These are phyloP conservation scores for Deakozyma indianensis DNA, from an alignment of 805 yeast genomes.

Conservation along the genomic window DNA sequence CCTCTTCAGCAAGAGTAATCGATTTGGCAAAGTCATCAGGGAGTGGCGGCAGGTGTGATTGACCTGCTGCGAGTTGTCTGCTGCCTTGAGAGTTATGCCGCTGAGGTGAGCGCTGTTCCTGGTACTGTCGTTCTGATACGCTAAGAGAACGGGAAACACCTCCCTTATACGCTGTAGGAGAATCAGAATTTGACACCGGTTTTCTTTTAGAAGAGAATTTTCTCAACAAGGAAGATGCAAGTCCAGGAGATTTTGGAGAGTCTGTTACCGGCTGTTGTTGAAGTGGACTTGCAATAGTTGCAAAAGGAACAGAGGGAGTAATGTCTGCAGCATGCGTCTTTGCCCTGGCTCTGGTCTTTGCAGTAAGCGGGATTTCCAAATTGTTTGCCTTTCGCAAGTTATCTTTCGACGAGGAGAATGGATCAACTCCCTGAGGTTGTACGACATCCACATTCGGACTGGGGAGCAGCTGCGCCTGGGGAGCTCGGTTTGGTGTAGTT, in stretches of 20 bases:
- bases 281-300: not conserved
- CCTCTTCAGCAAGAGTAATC: not conserved
- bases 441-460: constrained; percentile 1
- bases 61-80: not conserved
- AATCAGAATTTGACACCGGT: not conserved
- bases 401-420: not conserved
- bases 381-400: not conserved
- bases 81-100: not conserved
- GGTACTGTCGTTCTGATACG: not conserved
- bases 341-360: not conserved
- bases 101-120: not conserved
- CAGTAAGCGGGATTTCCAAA: not conserved
- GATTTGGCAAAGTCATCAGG: not conserved
- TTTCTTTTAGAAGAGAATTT: not conserved
- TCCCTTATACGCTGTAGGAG: not conserved
- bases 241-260: not conserved
- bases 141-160: not conserved
- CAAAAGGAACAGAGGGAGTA: not conserved
- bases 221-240: not conserved
- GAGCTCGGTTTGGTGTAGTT: not conserved
- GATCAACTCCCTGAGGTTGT: constrained; percentile 4
- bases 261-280: not conserved
- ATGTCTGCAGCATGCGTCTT: not conserved
- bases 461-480: not conserved
- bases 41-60: not conserved